These are phyloP conservation scores for Tetracentron sinense DNA, from an alignment of 164 flowering plant genomes.

Conservation along the genomic window DNA sequence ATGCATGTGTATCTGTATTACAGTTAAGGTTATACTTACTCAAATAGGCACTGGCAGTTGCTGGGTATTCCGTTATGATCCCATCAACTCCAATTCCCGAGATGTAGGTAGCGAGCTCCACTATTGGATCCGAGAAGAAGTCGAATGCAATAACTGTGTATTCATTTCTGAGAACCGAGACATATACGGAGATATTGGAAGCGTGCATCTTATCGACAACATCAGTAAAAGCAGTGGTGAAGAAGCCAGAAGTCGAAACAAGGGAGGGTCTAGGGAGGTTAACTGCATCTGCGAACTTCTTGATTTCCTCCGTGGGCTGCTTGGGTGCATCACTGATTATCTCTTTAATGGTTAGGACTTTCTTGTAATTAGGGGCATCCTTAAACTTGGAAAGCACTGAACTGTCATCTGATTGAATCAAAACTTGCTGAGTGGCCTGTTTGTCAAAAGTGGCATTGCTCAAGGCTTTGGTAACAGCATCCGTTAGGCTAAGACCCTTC, in stretches of 20 bases:
- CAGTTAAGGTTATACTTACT: constrained; percentile 48
- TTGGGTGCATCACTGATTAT: constrained; percentile 41
- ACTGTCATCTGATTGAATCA: constrained; percentile 77
- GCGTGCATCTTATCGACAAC: constrained; percentile 48
- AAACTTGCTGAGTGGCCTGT: constrained; percentile 56
- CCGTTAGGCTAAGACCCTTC: constrained; percentile 58
- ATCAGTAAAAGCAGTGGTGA: constrained; percentile 33
- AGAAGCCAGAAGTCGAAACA: constrained; percentile 14
- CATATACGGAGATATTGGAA: constrained; percentile 67
- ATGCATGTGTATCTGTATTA: not conserved
- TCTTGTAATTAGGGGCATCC: constrained; percentile 38
- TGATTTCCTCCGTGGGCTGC: constrained; percentile 52
- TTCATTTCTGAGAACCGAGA: constrained; percentile 56
- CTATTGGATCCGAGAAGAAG: constrained; percentile 63
- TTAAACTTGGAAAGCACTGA: constrained; percentile 62
- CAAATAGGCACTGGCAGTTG: constrained; percentile 64
- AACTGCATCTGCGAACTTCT: constrained; percentile 70
- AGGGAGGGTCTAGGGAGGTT: constrained; percentile 42
- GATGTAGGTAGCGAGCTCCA: constrained; percentile 51
- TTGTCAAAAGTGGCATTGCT: constrained; percentile 67
- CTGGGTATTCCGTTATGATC: constrained; percentile 70
- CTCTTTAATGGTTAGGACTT: constrained; percentile 42
- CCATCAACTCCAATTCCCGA: constrained; percentile 49
- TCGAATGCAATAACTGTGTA: constrained; percentile 49
- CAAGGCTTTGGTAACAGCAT: constrained; percentile 50